Base-by-base conservation (phyloP, 805 yeast genomes). In the Dipodascus albidus region DNA sequence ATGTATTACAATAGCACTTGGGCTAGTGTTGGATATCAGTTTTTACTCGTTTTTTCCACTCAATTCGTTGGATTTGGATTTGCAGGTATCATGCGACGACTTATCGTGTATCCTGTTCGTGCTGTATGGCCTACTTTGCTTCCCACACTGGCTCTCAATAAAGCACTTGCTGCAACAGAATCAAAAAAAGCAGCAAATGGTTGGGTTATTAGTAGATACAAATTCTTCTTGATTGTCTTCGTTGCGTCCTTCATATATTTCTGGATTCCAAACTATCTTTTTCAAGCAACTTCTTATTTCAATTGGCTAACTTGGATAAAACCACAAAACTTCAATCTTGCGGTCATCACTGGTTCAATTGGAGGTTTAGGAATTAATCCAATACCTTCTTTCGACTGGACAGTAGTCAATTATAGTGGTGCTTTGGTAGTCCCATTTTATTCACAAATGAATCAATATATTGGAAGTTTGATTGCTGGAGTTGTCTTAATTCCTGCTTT, bases 191-290 rank as follows among this genome's bases (percentile, higher is more conserved):
- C 62, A 3, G 75, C 79, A 27, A 72, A 78, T 60, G 85, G 86
- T 2, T 82, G 87, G 87, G 74, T 63, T 35, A 70, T 81, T 47
- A 68, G 79, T 3, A 71, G 82, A 52, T 74, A 73, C 59, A 68
- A 64, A 52, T 76, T 80, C 58, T 82, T 82, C 66, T 56, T 71
- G 27, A 52, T 69, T 35, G 71, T 71, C 1, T 70, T 78, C 52
- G 50, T 59, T 15, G 64, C 67, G n/a, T 64, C 74, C 22, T 81
- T 81, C 59, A 57, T 74, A 2, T 83, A 82, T 76, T 79, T 79
- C 61, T 82, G 84, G 81, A 67, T 84, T 58, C 87, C 88, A 2
- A 84, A 82, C 53, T 82, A 72, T 61, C 69, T 85, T 22, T 82
- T 82, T 68, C 69, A 71, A 15, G 87, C 80, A 1, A 71, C 84